phyloP scores from a whole-genome alignment of 2,329 filamentous ascomycete genomes.

The Ceratocystiopsis minuta region DNA sequence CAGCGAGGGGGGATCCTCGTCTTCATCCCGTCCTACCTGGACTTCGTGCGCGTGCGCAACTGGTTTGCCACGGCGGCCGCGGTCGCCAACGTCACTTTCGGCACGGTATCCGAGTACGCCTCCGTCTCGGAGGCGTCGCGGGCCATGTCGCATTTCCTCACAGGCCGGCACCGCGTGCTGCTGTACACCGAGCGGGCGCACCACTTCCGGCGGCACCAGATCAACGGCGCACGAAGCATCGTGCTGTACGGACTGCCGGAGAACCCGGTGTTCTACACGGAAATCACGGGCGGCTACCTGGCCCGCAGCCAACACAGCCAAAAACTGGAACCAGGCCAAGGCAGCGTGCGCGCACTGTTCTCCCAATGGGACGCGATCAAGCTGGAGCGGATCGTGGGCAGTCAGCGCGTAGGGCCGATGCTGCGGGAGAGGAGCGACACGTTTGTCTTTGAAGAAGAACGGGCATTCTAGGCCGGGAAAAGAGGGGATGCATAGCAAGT shows the following conservation, averaged over 20 bases:
- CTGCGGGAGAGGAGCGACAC: constrained; percentile 69
- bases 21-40: constrained; percentile 84
- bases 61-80: constrained; percentile 58
- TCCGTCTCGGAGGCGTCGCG: constrained; percentile 61
- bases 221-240: constrained; percentile 67
- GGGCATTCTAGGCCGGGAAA: background rate
- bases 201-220: constrained; percentile 77
- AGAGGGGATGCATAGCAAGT: no score
- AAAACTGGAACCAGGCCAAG: constrained; percentile 38
- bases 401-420: constrained; percentile 66
- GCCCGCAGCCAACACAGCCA: constrained; percentile 38
- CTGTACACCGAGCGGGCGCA: constrained; percentile 93
- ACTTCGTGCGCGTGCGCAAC: constrained; percentile 87
- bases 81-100: constrained; percentile 46
- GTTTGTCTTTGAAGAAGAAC: constrained; percentile 71
- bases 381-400: constrained; percentile 75
- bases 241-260: constrained; percentile 76
- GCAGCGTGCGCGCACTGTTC: constrained; percentile 48
- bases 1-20: constrained; percentile 42
- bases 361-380: constrained; percentile 80
- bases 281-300: constrained; percentile 54
- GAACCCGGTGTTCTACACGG: constrained; percentile 65
- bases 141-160: constrained; percentile 73
- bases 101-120: constrained; percentile 77
- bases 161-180: constrained; percentile 62